Evolutionary conservation across 2,329 filamentous ascomycete species (phyloP).

Genomic region (Talaromyces funiculosus): DNA sequence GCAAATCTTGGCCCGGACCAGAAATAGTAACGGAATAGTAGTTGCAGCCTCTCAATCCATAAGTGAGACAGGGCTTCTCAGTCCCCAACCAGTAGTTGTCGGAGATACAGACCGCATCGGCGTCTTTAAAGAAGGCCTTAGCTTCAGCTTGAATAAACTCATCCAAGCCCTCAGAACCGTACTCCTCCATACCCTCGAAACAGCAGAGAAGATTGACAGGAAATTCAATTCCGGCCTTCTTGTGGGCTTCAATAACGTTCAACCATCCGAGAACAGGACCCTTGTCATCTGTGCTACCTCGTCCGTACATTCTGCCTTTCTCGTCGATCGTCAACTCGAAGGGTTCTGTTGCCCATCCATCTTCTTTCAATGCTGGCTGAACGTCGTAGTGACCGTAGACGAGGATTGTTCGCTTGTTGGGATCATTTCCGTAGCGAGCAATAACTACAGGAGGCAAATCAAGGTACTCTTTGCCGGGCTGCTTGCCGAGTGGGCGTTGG

Average conservation of each 20-base stretch:
- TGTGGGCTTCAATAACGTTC: constrained; percentile 95
- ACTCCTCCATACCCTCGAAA: constrained; percentile 99
- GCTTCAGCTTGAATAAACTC: constrained; percentile 89
- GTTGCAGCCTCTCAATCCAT: constrained; percentile 93
- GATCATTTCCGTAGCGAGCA: constrained; percentile 85
- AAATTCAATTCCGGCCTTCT: constrained; percentile 89
- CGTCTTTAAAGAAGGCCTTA: constrained; percentile 90
- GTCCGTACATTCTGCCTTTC: constrained; percentile 91
- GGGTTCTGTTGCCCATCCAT: constrained; percentile 93
- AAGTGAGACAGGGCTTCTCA: constrained; percentile 96
- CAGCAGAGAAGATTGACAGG: constrained; percentile 98
- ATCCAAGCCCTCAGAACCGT: constrained; percentile 91
- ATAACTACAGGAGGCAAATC: constrained; percentile 90
- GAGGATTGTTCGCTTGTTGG: constrained; percentile 87
- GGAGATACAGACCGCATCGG: constrained; percentile 94
- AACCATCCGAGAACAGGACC: constrained; percentile 95
- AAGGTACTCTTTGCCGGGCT: constrained; percentile 83
- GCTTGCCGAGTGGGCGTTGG: constrained; percentile 79
- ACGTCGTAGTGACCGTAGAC: constrained; percentile 99
- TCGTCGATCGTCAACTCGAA: constrained; percentile 83
- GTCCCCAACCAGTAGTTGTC: constrained; percentile 99
- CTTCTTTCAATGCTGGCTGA: constrained; percentile 85
- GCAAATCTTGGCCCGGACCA: constrained; percentile 86
- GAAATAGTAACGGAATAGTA: constrained; percentile 93
- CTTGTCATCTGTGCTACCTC: constrained; percentile 96